phyloP scores from a whole-genome alignment of 2,329 filamentous ascomycete genomes.

The Plectosphaerella cucumerina region DNA sequence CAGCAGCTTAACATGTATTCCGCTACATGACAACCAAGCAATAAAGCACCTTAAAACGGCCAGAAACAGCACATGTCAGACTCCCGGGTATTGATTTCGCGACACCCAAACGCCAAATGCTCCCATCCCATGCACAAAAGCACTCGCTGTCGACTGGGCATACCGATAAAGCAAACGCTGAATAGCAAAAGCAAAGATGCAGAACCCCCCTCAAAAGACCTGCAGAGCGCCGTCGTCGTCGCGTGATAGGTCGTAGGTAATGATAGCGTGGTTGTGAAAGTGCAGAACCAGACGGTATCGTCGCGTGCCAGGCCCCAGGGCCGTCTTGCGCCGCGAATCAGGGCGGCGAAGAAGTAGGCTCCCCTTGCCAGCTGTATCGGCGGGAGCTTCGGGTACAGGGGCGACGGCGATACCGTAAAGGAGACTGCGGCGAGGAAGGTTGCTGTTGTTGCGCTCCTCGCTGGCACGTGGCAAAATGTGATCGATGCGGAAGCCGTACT shows the following conservation, averaged over 20 bases:
- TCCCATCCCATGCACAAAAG: no score
- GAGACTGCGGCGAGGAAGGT: constrained; percentile 36
- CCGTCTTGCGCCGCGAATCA: constrained; percentile 3
- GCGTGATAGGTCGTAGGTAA: constrained; percentile 63
- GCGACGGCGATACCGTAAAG: constrained; percentile 66
- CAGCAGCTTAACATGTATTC: no score
- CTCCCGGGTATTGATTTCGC: no score
- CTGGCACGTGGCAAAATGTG: constrained; percentile 43
- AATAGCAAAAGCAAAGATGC: no score
- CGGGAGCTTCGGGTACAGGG: constrained; percentile 49
- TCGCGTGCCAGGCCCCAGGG: constrained; percentile 26
- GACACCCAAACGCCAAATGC: no score
- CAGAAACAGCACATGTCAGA: no score
- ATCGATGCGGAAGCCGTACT: constrained; percentile 50
- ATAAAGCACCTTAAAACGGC: no score
- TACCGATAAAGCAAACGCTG: no score
- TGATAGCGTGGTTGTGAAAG: constrained; percentile 64
- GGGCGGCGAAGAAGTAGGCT: constrained; percentile 14
- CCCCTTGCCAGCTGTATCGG: constrained; percentile 7
- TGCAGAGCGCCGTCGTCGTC: constrained; percentile 22
- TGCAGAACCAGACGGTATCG: constrained; percentile 68
- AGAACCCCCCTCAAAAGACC: constrained; percentile 3
- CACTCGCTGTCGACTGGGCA: no score
- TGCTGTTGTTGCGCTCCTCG: constrained; percentile 36
- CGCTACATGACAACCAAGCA: no score